These are phyloP conservation scores for Rhizomucor pusillus DNA, from an alignment of 371 early-diverging fungal species.

Conservation along the genomic window DNA sequence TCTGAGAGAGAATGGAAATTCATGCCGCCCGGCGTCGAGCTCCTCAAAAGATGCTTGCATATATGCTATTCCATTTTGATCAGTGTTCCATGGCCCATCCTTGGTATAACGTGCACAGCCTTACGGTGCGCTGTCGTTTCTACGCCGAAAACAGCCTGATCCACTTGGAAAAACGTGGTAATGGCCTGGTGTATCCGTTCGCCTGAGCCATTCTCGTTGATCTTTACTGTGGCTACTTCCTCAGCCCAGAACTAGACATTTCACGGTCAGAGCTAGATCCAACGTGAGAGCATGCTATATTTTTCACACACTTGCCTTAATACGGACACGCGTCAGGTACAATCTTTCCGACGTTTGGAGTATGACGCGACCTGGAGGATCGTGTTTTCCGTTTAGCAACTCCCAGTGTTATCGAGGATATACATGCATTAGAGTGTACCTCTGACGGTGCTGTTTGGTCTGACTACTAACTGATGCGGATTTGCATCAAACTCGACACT, in stretches of 20 bases:
- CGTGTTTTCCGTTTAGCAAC: background rate
- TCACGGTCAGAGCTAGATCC: background rate
- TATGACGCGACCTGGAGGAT: conserved; percentile 25
- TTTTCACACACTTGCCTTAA: conserved; percentile 32
- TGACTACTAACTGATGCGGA: conserved; percentile 31
- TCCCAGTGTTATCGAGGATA: too few species aligned
- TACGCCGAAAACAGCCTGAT: conserved; percentile 29
- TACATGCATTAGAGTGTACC: too few species aligned
- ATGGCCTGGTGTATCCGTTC: conserved; percentile 15
- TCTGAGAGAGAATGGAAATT: conserved; percentile 40
- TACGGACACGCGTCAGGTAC: conserved; percentile 31
- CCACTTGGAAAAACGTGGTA: conserved; percentile 29
- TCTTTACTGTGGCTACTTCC: conserved; percentile 31
- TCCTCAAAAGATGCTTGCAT: background rate
- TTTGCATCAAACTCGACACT: conserved; percentile 40
- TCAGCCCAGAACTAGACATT: conserved; percentile 40
- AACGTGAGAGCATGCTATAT: background rate
- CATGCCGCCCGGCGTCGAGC: conserved; percentile 27
- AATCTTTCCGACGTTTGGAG: conserved; percentile 25
- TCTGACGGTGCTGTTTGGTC: conserved; percentile 40
- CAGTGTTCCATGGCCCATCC: background rate
- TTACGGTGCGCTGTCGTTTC: conserved; percentile 23
- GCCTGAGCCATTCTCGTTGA: conserved; percentile 12
- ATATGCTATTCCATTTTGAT: background rate
- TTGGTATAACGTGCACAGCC: background rate